Base-by-base conservation (phyloP, 768 basidiomycete genomes). In the Phallus indusiatus region DNA sequence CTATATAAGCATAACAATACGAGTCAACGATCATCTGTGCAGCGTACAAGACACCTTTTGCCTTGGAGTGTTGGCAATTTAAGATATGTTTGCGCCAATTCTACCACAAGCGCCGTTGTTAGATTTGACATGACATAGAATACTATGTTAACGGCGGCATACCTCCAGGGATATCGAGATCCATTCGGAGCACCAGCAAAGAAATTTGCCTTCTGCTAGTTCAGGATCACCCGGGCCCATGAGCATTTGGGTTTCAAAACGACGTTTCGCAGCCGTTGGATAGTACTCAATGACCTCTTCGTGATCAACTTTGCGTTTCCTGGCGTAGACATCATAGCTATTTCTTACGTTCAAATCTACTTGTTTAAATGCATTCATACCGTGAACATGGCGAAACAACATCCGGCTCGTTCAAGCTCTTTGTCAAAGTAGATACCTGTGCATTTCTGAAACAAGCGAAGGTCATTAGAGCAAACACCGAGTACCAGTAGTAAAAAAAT, bases 241-340 rank as follows among this genome's bases (percentile, higher is more conserved):
- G 12, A 47, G 24, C 6, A 24, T 36, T 22, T 18, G 57, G 16
- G 20, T 11, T 36, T 42, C 24, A 28, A 51, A 24, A 7, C 57
- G 48, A 59, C 48, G 57, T 22, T 59, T 59, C 20, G n/a, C 24
- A 6, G 55, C 37, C 9, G 55, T 16, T 22, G 55, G 50, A 21
- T 28, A 33, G 50, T 49, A 59, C 20, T 59, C 46, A 9, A 51
- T 59, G 12, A 11, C 57, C 28, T 51, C 57, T 14, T 51, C 37
- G 36, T 28, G n/a, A 36, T 59, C 33, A 6, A 47, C 47, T 21
- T 59, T 59, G n/a, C 57, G 57, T n/a, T 59, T 59, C 22, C 42
- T 42, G 42, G n/a, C 12, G 9, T 42, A 42, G 4, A 28, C 28
- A 28, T 28, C 4, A 28, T 28, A 28, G 28, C 7, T 28, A 28